Percentiles rank a stretch among this genome's conserved stretches.
Conservation (phyloP, 805 yeast species). For the Kodamaea neixiangensis region DNA sequence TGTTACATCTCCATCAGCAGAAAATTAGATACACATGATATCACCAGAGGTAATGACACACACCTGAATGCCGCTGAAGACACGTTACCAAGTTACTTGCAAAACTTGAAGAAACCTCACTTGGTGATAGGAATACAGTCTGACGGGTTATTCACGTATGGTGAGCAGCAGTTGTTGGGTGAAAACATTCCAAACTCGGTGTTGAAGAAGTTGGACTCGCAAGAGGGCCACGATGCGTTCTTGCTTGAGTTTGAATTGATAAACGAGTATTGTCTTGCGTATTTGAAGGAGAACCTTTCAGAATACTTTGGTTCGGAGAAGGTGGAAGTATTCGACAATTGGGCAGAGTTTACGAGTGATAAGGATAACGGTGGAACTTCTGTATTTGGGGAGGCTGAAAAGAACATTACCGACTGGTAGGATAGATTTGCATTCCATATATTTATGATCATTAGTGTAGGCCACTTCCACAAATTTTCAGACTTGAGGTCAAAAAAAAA, state of each 20-base stretch:
- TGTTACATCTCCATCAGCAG: constrained; percentile 94
- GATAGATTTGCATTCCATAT: neutral
- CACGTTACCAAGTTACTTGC: constrained; percentile 52
- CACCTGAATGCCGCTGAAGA: constrained; percentile 35
- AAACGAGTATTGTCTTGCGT: constrained; percentile 67
- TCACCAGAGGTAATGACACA: constrained; percentile 70
- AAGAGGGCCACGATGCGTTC: constrained; percentile 98
- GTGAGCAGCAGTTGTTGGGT: constrained; percentile 87
- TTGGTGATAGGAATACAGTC: constrained; percentile 86
- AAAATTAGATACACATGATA: constrained; percentile 93
- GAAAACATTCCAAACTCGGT: constrained; percentile 67
- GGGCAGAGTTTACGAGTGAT: constrained; percentile 39
- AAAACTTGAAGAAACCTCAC: constrained; percentile 68
- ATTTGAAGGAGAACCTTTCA: constrained; percentile 57
- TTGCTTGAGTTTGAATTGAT: constrained; percentile 84
- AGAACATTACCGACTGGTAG: constrained; percentile 86
- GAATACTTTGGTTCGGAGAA: constrained; percentile 53
- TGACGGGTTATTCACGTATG: constrained; percentile 88
- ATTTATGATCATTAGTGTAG: too few species aligned
- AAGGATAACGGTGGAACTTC: constrained; percentile 53
- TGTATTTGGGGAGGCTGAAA: constrained; percentile 93
- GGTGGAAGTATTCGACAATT: constrained; percentile 46
- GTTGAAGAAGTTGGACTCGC: constrained; percentile 76
- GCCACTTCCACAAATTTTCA: too few species aligned
- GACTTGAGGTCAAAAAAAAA: too few species aligned